Evolutionary conservation across 2,329 filamentous ascomycete species (phyloP), one percentile per base, ranked within the genome.

Genomic region (Dendryphion nanum): DNA sequence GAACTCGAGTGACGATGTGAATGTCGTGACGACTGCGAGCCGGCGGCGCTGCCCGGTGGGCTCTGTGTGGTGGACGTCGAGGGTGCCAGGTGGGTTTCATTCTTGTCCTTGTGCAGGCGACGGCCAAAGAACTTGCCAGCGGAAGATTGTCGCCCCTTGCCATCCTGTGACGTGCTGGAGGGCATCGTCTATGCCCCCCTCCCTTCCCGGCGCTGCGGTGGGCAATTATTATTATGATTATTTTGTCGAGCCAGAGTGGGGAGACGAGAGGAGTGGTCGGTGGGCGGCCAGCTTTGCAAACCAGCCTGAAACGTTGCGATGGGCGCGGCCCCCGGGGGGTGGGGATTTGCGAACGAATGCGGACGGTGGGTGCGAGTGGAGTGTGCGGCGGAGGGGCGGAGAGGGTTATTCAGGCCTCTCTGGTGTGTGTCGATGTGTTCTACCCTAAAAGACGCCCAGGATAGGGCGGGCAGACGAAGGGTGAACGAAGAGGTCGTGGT

Each of bases 121-220:
- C 89, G 81, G 58, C 88, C 89, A 73, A 96, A 96, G 74, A 96
- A 89, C 47, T 84, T 85, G 63, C 81, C 78, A 62, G 82, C 84
- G 59, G 87, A 89, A 50, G 86, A 89, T 74, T 91, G 86, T 68
- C 86, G 82, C 58, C 84, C 77, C 72, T 90, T 89, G 73, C 87
- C 84, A 73, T 85, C 76, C 62, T 79, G 75, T 57, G 82, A 61
- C 74, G 80, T 81, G 80, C 64, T 66, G 38, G 71, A 61, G 51
- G 74, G 71, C 73, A 76, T 77, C n/a, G 28, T 47, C 28, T 33
- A 29, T n/a, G n/a, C n/a, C n/a, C n/a, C n/a, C n/a, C n/a, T n/a
- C n/a, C n/a, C n/a, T n/a, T n/a, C n/a, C n/a, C n/a, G n/a, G n/a
- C n/a, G n/a, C n/a, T n/a, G n/a, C n/a, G n/a, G n/a, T n/a, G n/a